Evolutionary conservation across 768 basidiomycete genomes (phyloP), one percentile per base, ranked within the genome.

Genomic region (Boletus subparvulus): DNA sequence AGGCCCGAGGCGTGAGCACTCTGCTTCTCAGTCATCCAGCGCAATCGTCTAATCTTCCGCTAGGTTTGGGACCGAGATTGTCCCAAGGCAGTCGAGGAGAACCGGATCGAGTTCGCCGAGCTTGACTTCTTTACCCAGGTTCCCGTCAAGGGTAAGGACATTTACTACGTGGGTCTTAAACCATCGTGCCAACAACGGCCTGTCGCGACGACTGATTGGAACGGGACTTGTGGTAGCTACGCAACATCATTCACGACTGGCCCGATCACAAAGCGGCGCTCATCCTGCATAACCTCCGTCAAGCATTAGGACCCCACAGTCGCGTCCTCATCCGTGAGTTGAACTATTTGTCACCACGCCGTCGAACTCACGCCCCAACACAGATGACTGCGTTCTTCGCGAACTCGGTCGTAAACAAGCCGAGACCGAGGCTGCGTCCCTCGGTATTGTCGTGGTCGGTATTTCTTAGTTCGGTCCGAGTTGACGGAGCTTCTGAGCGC

Each of bases 271-370:
- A 66, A n/a, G 59, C 66, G 16, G 37, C 55, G 2, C 51, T 63
- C 9, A 73, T 74, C 41, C 59, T 74, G n/a, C 51, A 48, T 24
- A 70, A 73, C 51, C 21, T 21, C 21, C 21, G 21, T 21, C 21
- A 62, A 54, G 70, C 68, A 10, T 60, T 75, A 59, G 63, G 57
- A 24, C 66, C 72, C 10, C 46, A 66, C 37, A 69, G 67, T 28
- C 71, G 67, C 3, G 39, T 75, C n/a, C 66, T 74, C 36, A 64
- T 75, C 33, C 69, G 74, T 72, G 58, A 58, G 68, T 64, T 13
- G 21, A 21, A 21, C 21, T 21, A 21, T 21, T 21, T 21, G 21
- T 21, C 21, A 21, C 21, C 13, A 13, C 4, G 14, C 1, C 8
- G 3, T 32, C 33, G 4, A 5, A 17, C 48, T 62, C 42, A 56